Base-by-base conservation (phyloP, 78 protist species). In the Dictyostelium brefeldianum region DNA sequence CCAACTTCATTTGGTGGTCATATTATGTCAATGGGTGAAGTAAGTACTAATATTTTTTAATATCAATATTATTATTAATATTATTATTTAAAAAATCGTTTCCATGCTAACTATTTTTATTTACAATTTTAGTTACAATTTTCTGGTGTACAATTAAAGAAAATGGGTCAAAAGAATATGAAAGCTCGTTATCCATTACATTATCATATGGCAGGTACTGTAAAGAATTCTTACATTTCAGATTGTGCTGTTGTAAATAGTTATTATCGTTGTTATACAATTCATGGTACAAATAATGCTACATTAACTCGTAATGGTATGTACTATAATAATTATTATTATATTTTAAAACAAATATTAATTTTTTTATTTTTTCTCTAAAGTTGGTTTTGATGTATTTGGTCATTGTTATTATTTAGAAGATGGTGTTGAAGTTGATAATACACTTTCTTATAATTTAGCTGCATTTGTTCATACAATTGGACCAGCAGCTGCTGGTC, bases 101-200 rank as follows among this genome's bases (percentile, higher is more conserved):
- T n/a, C n/a, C n/a, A n/a, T n/a, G n/a, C n/a, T n/a, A n/a, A n/a
- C n/a, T n/a, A n/a, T n/a, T n/a, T n/a, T n/a, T n/a, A n/a, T n/a
- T n/a, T n/a, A n/a, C n/a, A n/a, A n/a, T n/a, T n/a, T 36, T 36
- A 36, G 43, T 29, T n/a, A n/a, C 89, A 93, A 43, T 62, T 96
- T 29, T 10, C 93, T 17, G 94, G 94, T 36, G 29, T 93, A 2
- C 91, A 84, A 43, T 29, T 93, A 5, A 64, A 17, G 14, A 89
- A 91, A 1, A 83, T 96, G 90, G 97, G 97, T 27, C 97, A 96
- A 69, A 73, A 65, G 43, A 96, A 96, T 81, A 65, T 54, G 9
- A 64, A 83, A 46, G 97, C 71, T 27, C 96, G 97, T 59, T 95
- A 95, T 79, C 97, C 97, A 48, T 14, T 96, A 6, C 97, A 96